Percentiles rank a stretch among this genome's conserved stretches.
Evolutionary conservation across 306 rosid species (phyloP).

Genomic region (Malus domestica): DNA sequence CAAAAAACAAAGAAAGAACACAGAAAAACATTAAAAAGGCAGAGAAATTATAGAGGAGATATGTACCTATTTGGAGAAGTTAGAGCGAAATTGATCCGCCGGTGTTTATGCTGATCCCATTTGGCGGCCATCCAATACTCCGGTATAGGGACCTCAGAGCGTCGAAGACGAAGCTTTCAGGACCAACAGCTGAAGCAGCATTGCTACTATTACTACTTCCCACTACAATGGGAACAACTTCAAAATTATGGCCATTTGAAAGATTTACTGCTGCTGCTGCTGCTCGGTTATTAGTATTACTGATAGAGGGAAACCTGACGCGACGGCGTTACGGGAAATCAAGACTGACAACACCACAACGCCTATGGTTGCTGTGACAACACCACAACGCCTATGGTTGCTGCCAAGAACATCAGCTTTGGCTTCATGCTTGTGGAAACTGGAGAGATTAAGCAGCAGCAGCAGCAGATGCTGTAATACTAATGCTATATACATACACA

Average conservation of each 20-base stretch:
- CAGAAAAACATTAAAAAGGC: too few relatives aligned
- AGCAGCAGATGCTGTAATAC: too few relatives aligned
- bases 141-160: slow-evolving; percentile 21
- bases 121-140: slow-evolving; percentile 65
- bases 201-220: background rate
- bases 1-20: too few relatives aligned
- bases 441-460: too few relatives aligned
- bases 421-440: background rate
- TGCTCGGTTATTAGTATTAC: background rate
- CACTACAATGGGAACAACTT: background rate
- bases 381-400: background rate
- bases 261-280: background rate
- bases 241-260: background rate
- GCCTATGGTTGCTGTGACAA: background rate
- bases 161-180: background rate
- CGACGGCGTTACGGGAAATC: background rate
- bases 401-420: background rate
- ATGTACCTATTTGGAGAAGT: slow-evolving; percentile 45
- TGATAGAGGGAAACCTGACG: background rate
- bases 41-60: too few relatives aligned
- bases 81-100: slow-evolving; percentile 58
- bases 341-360: background rate
- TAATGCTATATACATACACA: too few relatives aligned
- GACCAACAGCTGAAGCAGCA: background rate
- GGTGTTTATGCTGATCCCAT: slow-evolving; percentile 34